Conservation (phyloP, 2,329 filamentous ascomycete genomes). For the Cladosporium sp. region DNA sequence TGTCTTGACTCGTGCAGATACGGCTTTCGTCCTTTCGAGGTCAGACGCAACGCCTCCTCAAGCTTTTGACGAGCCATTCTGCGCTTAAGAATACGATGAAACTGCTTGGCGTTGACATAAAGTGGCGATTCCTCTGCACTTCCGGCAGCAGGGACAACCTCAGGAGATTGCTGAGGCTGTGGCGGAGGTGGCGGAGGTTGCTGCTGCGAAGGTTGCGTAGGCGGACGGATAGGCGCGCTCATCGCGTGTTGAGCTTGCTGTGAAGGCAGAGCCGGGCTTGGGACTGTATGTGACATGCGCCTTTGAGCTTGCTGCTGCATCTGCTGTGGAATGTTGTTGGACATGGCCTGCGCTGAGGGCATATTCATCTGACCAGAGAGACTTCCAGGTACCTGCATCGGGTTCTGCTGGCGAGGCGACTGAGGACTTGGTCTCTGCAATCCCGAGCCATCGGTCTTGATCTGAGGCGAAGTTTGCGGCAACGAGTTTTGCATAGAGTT, state of each 20-base stretch:
- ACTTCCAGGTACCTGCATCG: conserved; percentile 52
- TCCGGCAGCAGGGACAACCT: conserved; percentile 67
- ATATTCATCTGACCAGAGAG: conserved; percentile 51
- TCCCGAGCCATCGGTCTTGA: conserved; percentile 57
- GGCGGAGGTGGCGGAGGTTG: conserved; percentile 54
- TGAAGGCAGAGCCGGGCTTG: conserved; percentile 61
- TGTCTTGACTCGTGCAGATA: conserved; percentile 97
- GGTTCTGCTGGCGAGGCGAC: conserved; percentile 70
- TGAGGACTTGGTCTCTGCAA: conserved; percentile 68
- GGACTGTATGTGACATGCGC: conserved; percentile 72
- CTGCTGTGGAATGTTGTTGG: conserved; percentile 39
- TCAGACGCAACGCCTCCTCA: conserved; percentile 87
- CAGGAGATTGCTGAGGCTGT: conserved; percentile 64
- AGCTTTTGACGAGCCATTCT: conserved; percentile 89
- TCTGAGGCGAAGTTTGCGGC: conserved; percentile 67
- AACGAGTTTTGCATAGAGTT: conserved; percentile 64
- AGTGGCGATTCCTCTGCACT: conserved; percentile 86
- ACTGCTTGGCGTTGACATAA: conserved; percentile 98
- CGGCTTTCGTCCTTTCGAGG: conserved; percentile 92
- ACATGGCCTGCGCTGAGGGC: conserved; percentile 59
- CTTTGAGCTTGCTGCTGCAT: conserved; percentile 44
- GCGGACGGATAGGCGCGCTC: conserved; percentile 70
- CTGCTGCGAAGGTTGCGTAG: conserved; percentile 66
- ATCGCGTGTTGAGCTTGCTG: conserved; percentile 40
- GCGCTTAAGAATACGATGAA: conserved; percentile 93